A percentile compares a stretch with the other conserved stretches of the same genome.
These are phyloP conservation scores for Maudiozyma turicensis DNA, from an alignment of 805 yeast genomes.

Conservation along the genomic window DNA sequence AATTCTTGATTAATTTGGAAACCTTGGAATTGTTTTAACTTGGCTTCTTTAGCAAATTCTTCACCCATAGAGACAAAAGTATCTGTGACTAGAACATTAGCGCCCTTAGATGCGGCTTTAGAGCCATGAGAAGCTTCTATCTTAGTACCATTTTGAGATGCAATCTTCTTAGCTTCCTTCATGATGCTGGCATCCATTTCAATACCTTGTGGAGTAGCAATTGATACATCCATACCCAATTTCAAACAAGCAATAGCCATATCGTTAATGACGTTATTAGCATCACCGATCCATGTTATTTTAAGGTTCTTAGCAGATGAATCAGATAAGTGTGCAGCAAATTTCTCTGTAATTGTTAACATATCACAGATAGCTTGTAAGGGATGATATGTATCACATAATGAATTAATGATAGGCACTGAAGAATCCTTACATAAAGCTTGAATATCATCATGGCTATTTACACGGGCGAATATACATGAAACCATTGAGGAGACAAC, in stretches of 20 bases:
- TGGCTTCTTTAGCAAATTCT: conserved; percentile 63
- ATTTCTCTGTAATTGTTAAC: conserved; percentile 73
- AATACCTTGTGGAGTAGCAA: conserved; percentile 17
- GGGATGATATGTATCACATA: conserved; percentile 91
- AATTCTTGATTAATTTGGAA: conserved; percentile 72
- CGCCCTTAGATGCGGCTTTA: conserved; percentile 54
- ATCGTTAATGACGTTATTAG: conserved; percentile 93
- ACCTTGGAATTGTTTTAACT: conserved; percentile 73
- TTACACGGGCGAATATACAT: conserved; percentile 94
- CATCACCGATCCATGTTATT: conserved; percentile 93
- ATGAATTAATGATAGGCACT: conserved; percentile 88
- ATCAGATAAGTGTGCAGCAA: conserved; percentile 32
- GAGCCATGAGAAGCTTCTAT: conserved; percentile 67
- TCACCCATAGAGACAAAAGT: conserved; percentile 98
- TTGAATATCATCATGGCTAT: conserved; percentile 71
- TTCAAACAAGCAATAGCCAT: conserved; percentile 79
- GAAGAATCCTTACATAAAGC: conserved; percentile 67
- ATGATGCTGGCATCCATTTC: conserved; percentile 46
- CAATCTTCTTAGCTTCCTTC: conserved; percentile 43
- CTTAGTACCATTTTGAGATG: conserved; percentile 39
- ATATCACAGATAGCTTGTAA: conserved; percentile 91
- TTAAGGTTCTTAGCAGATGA: conserved; percentile 40
- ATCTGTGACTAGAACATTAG: conserved; percentile 86
- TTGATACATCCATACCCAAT: conserved; percentile 54
- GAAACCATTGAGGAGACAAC: conserved; percentile 94